These are phyloP conservation scores for Elymus sibiricus DNA, from an alignment of 176 grass and related monocot genomes.

Conservation along the genomic window DNA sequence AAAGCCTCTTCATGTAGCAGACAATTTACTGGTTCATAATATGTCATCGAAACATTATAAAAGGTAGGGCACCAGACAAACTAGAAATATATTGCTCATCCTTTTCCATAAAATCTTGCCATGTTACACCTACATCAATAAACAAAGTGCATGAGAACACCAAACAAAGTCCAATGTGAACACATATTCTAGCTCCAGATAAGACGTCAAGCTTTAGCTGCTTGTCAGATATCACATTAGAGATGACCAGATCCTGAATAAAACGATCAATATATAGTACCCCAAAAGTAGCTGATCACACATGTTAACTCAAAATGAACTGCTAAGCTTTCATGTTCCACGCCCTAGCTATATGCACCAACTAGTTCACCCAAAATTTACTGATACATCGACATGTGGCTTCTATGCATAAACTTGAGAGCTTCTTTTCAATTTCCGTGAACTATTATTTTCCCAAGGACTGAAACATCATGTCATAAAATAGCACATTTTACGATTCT, in stretches of 20 bases:
- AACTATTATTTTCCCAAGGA: background rate
- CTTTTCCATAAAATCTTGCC: background rate
- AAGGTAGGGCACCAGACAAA: background rate
- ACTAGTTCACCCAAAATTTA: background rate
- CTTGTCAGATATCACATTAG: background rate
- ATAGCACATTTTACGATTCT: background rate
- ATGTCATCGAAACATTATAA: background rate
- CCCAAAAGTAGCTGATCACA: background rate
- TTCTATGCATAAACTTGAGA: background rate
- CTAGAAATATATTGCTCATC: slow-evolving; percentile 18
- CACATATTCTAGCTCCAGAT: background rate
- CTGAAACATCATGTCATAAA: background rate
- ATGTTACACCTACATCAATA: background rate
- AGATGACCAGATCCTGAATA: background rate
- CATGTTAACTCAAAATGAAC: slow-evolving; percentile 7
- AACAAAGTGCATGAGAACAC: slow-evolving; percentile 24
- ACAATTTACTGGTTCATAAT: background rate
- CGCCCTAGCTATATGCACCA: background rate
- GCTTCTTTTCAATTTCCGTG: background rate
- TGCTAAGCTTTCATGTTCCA: background rate
- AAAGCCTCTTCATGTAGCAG: background rate
- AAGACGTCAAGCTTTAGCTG: background rate
- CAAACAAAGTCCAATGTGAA: slow-evolving; percentile 2
- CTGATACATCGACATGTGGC: background rate
- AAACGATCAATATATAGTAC: background rate